Conservation (phyloP, 805 yeast species). For the Teunomyces atbi region DNA sequence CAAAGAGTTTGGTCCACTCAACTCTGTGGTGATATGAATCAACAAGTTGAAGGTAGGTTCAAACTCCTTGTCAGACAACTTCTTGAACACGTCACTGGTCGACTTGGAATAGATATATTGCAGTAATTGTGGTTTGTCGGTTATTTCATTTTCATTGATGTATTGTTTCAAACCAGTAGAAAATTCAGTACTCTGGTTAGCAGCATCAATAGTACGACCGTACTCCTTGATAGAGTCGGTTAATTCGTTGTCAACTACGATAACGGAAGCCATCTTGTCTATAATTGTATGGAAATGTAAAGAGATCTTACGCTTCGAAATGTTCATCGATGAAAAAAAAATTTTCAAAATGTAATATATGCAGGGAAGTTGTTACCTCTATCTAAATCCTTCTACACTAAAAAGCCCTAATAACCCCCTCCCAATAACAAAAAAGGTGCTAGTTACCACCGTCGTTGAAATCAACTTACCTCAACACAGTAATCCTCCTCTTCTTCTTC, state of each 20-base stretch:
- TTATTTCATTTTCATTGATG: constrained; percentile 22
- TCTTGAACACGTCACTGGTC: constrained; percentile 25
- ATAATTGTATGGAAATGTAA: neutral
- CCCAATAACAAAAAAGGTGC: no score
- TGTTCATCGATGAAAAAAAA: constrained; percentile 6
- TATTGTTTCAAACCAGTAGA: constrained; percentile 25
- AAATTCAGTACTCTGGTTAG: constrained; percentile 25
- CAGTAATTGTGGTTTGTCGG: constrained; percentile 28
- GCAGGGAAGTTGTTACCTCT: neutral
- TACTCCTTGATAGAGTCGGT: constrained; percentile 41
- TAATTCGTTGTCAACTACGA: constrained; percentile 43
- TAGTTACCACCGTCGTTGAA: no score
- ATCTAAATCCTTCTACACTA: no score
- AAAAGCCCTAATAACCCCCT: neutral
- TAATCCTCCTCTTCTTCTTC: constrained; percentile 15
- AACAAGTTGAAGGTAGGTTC: constrained; percentile 46
- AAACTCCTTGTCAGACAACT: constrained; percentile 42
- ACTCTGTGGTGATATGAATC: constrained; percentile 32
- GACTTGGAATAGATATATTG: constrained; percentile 28
- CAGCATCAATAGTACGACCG: constrained; percentile 36
- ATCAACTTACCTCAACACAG: neutral
- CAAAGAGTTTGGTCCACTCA: constrained; percentile 12
- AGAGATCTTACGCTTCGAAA: constrained; percentile 1
- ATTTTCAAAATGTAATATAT: constrained; percentile 1
- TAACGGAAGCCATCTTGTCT: constrained; percentile 38